These are phyloP conservation scores for Suillus alpinus DNA, from an alignment of 768 basidiomycete genomes.

Conservation along the genomic window DNA sequence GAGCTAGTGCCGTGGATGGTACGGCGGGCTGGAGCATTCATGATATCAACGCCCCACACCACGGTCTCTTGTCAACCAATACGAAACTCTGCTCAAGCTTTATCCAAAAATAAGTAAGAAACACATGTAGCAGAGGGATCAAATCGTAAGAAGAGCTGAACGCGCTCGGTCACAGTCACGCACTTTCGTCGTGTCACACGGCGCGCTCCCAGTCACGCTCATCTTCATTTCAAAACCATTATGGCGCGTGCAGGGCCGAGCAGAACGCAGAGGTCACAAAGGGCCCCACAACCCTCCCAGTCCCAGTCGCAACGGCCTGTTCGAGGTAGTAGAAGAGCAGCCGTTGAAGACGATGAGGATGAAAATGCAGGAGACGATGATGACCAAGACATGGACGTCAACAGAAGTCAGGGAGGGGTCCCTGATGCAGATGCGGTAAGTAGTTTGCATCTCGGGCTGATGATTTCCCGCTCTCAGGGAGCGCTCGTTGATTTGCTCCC, in stretches of 20 bases:
- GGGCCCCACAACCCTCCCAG: conserved; percentile 37
- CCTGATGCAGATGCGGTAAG: conserved; percentile 20
- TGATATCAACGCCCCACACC: no score
- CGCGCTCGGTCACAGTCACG: conserved; percentile 16
- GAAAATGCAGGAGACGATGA: conserved; percentile 26
- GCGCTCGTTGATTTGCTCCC: not conserved
- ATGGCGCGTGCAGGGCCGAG: conserved; percentile 35
- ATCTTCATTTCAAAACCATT: not conserved
- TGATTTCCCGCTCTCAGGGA: not conserved
- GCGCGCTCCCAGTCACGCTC: conserved; percentile 6
- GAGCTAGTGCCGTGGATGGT: no score
- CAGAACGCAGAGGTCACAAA: conserved; percentile 36
- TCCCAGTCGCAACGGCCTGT: conserved; percentile 37
- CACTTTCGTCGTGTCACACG: not conserved
- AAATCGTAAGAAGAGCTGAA: no score
- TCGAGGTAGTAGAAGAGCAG: conserved; percentile 18
- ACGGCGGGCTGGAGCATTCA: no score
- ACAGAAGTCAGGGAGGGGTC: conserved; percentile 28
- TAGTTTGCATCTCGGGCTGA: not conserved
- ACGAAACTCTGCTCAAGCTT: not conserved
- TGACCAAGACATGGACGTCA: conserved; percentile 30
- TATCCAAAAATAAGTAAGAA: not conserved
- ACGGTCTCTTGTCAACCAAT: no score
- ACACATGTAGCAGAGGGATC: not conserved
- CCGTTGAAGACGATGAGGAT: conserved; percentile 33